A percentile compares a stretch with the other conserved stretches of the same genome.
phyloP scores from a whole-genome alignment of 148 eudicot species.

The Persicaria maculosa region DNA sequence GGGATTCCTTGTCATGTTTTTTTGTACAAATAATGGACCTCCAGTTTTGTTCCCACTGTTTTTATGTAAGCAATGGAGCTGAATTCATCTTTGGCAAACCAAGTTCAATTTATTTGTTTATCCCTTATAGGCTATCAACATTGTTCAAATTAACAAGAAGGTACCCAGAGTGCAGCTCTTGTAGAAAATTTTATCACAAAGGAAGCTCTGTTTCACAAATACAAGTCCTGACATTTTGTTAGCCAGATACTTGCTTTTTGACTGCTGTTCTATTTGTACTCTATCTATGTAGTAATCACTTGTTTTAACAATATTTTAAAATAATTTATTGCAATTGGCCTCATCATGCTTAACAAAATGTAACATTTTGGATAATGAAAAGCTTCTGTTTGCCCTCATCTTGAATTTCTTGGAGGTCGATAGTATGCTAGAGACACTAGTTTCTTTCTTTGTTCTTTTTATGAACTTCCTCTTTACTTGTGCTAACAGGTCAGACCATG shows the following conservation, averaged over 20 bases:
- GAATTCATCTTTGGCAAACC: neutral
- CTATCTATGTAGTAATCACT: neutral
- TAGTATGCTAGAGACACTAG: neutral
- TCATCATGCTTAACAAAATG: neutral
- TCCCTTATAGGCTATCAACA: neutral
- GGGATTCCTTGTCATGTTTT: neutral
- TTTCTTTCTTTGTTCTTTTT: neutral
- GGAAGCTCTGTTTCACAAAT: neutral
- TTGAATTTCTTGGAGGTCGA: neutral
- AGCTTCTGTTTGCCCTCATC: neutral
- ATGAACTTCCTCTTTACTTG: neutral
- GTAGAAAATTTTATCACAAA: neutral
- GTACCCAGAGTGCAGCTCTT: neutral
- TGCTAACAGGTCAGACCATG: conserved; percentile 31
- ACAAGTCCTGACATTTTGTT: neutral
- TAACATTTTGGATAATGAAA: neutral
- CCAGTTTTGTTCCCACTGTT: neutral
- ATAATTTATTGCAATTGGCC: neutral
- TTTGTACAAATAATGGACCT: neutral
- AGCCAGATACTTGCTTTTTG: neutral
- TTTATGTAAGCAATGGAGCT: neutral
- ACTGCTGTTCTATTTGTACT: neutral
- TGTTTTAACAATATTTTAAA: neutral
- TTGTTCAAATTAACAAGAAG: neutral
- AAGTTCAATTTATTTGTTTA: neutral